phyloP scores from a whole-genome alignment of 305 asterid species.

The Fraxinus ornus region DNA sequence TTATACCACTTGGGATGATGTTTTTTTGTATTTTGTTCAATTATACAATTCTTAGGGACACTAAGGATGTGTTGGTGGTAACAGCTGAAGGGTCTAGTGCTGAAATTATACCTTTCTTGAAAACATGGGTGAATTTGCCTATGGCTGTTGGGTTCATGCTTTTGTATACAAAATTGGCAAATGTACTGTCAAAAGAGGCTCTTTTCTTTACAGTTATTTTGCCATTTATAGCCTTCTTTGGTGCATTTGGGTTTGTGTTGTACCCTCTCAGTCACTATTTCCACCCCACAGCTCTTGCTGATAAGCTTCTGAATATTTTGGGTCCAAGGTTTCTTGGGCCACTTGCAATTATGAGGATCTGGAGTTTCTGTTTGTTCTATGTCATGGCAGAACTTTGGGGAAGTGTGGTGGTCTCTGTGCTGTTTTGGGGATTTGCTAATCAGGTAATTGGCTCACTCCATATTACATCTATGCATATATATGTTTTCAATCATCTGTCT shows the following conservation, averaged over 20 bases:
- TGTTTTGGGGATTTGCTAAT: slow-evolving; percentile 97
- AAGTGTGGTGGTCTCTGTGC: slow-evolving; percentile 91
- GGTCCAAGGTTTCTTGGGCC: slow-evolving; percentile 99
- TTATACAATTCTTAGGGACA: slow-evolving; percentile 92
- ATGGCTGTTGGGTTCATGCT: slow-evolving; percentile 96
- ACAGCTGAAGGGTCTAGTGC: slow-evolving; percentile 98
- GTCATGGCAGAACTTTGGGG: slow-evolving; percentile 99
- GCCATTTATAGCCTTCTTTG: slow-evolving; percentile 87
- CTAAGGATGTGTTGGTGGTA: slow-evolving; percentile 95
- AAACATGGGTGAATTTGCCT: slow-evolving; percentile 99
- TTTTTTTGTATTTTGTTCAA: slow-evolving; percentile 90
- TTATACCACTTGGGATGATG: slow-evolving; percentile 89
- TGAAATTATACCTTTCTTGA: slow-evolving; percentile 93
- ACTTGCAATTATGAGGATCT: slow-evolving; percentile 92
- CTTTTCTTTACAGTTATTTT: slow-evolving; percentile 78
- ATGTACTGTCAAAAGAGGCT: slow-evolving; percentile 84
- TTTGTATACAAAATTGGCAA: slow-evolving; percentile 75
- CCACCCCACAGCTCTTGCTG: slow-evolving; percentile 93
- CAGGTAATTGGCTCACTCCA: slow-evolving; percentile 57
- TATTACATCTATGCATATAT: neutral
- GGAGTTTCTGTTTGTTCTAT: slow-evolving; percentile 97
- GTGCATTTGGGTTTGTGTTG: slow-evolving; percentile 89
- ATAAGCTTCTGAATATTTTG: slow-evolving; percentile 54
- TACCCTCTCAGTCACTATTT: slow-evolving; percentile 77
- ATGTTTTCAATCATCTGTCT: neutral